phyloP scores from a whole-genome alignment of 129 eudicot genomes.

The Artemisia argyi region DNA sequence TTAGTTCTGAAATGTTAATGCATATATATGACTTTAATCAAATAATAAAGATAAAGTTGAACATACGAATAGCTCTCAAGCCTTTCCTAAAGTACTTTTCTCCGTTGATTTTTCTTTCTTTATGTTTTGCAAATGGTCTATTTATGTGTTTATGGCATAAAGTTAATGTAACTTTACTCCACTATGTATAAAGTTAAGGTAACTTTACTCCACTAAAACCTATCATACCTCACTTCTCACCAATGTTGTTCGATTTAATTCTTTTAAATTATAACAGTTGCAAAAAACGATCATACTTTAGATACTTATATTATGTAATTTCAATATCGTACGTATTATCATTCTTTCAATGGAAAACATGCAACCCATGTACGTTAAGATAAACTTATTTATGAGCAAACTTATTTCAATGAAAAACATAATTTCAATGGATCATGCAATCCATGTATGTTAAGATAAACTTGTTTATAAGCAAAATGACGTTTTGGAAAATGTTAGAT shows the following conservation, averaged over 20 bases:
- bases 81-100: conserved; percentile 17
- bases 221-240: background rate
- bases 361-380: too few species aligned
- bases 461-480: too few species aligned
- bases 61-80: conserved; percentile 9
- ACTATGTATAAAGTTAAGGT: conserved; percentile 16
- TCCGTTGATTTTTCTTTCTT: background rate
- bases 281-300: background rate
- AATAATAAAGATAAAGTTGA: conserved; percentile 10
- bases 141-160: conserved; percentile 23
- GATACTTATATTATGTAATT: background rate
- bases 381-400: too few species aligned
- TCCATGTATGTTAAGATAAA: too few species aligned
- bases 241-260: background rate
- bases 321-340: background rate
- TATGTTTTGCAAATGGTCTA: background rate
- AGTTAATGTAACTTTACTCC: conserved; percentile 8
- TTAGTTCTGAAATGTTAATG: background rate
- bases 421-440: too few species aligned
- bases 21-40: background rate
- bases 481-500: too few species aligned
- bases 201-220: conserved; percentile 27
- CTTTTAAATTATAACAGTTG: background rate
- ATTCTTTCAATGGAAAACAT: too few species aligned
- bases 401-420: too few species aligned